Base-by-base conservation (phyloP, 2,329 filamentous ascomycete species). In the Aspergillus transmontanensis region DNA sequence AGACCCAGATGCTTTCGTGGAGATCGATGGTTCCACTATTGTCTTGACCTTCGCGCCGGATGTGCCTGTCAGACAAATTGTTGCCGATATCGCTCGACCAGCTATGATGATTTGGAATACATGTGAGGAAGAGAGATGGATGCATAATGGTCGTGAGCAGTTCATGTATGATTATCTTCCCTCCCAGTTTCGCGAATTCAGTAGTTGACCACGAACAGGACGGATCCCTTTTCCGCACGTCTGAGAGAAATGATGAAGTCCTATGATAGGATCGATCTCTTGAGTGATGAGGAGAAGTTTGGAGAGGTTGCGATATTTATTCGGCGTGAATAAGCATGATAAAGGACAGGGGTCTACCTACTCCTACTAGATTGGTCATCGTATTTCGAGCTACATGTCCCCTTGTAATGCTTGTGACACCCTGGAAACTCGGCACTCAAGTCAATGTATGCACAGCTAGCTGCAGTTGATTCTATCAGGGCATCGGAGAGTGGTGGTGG, bases 11-110 rank as follows among this genome's bases (percentile, higher is more conserved):
- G 73, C 73, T 2, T 76, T 78, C 57, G 62, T 75, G 1, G 68
- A 75, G 53, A 50, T 78, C 7, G 72, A 78, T 58, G 65, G 72
- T 11, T 59, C 72, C 16, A 69, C 73, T 10, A 45, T 77, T 12
- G 71, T 78, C n/a, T 66, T 78, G 60, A 72, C 72, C 2, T 60
- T 68, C 50, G 68, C 65, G 21, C 57, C 72, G 6, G 63, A 69
- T 45, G 67, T 73, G 2, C 71, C 74, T 3, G 65, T 77, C 16
- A 74, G 73, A 36, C 72, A 78, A 63, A 72, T 77, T 30, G 66
- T 79, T 46, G 70, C 75, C 23, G 76, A 79, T 64, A 59, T 75
- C 54, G 71, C 74, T 19, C 68, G 68, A 19, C 75, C 74, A 7
- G 65, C 43, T 2, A 56, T 64, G 16, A 45, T 70, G 26, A 61